Evolutionary conservation across 139 green algal genomes (phyloP), one percentile per base, ranked within the genome.

Genomic region (Eudorina sp.): DNA sequence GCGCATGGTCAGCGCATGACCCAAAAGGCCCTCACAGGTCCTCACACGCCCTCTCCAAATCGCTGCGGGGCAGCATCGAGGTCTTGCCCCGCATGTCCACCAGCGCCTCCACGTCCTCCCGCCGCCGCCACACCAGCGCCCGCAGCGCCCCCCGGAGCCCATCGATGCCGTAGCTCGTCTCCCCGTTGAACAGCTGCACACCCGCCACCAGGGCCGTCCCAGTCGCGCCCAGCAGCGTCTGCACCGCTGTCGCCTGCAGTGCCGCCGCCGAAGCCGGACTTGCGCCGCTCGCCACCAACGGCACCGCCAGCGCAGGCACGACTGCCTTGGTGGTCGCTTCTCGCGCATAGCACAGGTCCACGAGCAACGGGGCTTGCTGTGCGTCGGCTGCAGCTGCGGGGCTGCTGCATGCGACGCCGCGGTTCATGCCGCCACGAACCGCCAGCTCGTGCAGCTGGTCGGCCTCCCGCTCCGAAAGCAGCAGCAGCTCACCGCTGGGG

Each of bases 401-500:
- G n/a, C n/a, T n/a, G n/a, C n/a, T n/a, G n/a, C n/a, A n/a, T n/a
- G n/a, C 14, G 16, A 4, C 23, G 5, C 2, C 23, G 1, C 45
- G n/a, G 13, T 11, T 41, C 46, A 31, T 88, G 64, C 34, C 66
- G 2, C 66, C 82, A 80, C 66, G 58, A 60, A 55, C 77, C 79
- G 62, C 29, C 14, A 19, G n/a, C 11, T 0, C 74, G 76, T 90
- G 77, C 62, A 95, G 62, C 43, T 43, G 91, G n/a, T 95, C 92
- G 29, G 85, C 83, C 88, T 95, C 93, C 0, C 91, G 78, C 78
- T 95, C 93, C 74, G 93, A 94, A 46, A 95, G 21, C 89, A 95
- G 91, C 79, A 95, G 58, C 46, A 92, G 78, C 34, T 83, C 73
- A 0, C 31, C 43, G 60, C 34, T 69, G 13, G 76, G 43, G 4